phyloP scores from a whole-genome alignment of 2,329 filamentous ascomycete genomes.

The Penicillium sp. region DNA sequence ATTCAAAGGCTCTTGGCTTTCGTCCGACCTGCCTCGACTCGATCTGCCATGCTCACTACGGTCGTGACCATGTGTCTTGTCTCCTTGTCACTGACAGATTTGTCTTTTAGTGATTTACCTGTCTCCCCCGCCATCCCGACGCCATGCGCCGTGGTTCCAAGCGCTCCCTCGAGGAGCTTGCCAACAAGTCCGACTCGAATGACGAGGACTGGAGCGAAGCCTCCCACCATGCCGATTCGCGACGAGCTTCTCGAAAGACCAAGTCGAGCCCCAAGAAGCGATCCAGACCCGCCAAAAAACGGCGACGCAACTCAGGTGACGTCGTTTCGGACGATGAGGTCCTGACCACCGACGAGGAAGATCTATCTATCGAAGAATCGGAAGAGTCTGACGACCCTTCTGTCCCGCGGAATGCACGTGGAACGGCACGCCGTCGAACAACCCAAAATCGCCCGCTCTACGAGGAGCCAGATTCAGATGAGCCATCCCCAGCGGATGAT shows the following conservation, averaged over 20 bases:
- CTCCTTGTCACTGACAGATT: background rate
- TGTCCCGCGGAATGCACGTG: constrained; percentile 57
- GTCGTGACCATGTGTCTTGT: background rate
- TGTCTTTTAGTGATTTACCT: background rate
- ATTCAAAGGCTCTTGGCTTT: background rate
- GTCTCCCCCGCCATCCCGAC: constrained; percentile 5
- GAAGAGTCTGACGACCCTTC: constrained; percentile 42
- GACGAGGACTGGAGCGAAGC: constrained; percentile 48
- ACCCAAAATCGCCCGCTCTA: constrained; percentile 55
- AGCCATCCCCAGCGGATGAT: constrained; percentile 25
- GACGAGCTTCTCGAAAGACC: constrained; percentile 28
- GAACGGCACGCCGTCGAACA: constrained; percentile 56
- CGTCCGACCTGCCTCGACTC: background rate
- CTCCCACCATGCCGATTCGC: constrained; percentile 25
- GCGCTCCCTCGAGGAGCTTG: constrained; percentile 45
- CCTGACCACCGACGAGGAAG: constrained; percentile 32
- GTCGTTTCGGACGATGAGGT: constrained; percentile 41
- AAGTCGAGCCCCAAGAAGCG: constrained; percentile 34
- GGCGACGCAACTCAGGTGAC: constrained; percentile 50
- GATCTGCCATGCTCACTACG: background rate
- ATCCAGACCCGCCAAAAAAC: constrained; percentile 35
- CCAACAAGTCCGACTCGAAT: constrained; percentile 44
- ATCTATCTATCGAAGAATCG: constrained; percentile 46
- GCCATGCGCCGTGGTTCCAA: constrained; percentile 38
- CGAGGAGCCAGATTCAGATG: constrained; percentile 49